These are phyloP conservation scores for Ophiobolus disseminans DNA, from an alignment of 2,329 filamentous ascomycete species.

Conservation along the genomic window DNA sequence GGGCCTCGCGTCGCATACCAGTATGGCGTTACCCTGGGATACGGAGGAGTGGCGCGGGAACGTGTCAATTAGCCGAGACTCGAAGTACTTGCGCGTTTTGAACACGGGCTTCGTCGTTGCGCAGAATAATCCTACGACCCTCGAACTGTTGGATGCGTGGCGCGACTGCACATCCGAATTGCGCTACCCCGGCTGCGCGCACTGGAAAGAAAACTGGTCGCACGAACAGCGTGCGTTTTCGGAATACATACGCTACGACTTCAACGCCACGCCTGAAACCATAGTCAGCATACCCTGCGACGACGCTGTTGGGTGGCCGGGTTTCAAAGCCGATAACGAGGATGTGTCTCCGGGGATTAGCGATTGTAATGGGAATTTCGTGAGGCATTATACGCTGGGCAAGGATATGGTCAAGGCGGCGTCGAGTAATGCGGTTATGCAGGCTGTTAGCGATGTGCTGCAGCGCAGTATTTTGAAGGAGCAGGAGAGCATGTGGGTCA, in stretches of 20 bases:
- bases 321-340: slow-evolving; percentile 22
- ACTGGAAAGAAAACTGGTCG: slow-evolving; percentile 38
- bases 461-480: not conserved
- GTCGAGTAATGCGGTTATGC: slow-evolving; percentile 26
- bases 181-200: slow-evolving; percentile 34
- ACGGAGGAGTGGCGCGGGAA: slow-evolving; percentile 14
- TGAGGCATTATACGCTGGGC: slow-evolving; percentile 38
- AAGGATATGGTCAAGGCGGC: slow-evolving; percentile 19
- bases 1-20: slow-evolving; percentile 50
- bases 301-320: slow-evolving; percentile 45
- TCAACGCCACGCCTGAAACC: slow-evolving; percentile 30
- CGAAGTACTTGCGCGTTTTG: slow-evolving; percentile 42
- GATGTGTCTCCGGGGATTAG: slow-evolving; percentile 15
- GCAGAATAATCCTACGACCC: slow-evolving; percentile 36
- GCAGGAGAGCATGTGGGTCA: not conserved
- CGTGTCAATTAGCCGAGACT: slow-evolving; percentile 42
- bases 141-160: slow-evolving; percentile 42
- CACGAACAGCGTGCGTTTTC: slow-evolving; percentile 45
- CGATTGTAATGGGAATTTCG: slow-evolving; percentile 38
- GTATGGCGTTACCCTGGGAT: slow-evolving; percentile 53
- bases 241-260: slow-evolving; percentile 45
- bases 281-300: slow-evolving; percentile 43
- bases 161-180: slow-evolving; percentile 35
- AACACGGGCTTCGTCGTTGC: slow-evolving; percentile 52
- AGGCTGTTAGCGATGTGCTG: not conserved